Evolutionary conservation across 1,284 basidiomycete genomes (phyloP).

Genomic region (Microbotryomycetes sp.): DNA sequence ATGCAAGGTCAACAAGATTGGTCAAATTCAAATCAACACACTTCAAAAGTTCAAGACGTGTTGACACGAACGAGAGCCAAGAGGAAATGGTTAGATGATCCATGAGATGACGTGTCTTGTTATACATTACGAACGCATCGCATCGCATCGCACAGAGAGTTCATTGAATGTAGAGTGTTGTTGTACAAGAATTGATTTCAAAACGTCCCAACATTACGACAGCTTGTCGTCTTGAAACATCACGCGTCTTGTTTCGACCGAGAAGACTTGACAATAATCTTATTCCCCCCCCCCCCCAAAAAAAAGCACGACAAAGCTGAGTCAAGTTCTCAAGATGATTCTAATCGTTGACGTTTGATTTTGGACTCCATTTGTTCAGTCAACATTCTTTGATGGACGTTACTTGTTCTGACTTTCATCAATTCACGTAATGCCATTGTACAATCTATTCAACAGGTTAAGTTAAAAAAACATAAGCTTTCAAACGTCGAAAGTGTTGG

Average conservation of each 20-base stretch:
- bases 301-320: not conserved
- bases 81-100: conserved; percentile 8
- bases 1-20: not conserved
- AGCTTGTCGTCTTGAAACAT: not conserved
- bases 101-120: too few relatives aligned
- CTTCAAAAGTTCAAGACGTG: not conserved
- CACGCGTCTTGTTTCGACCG: not conserved
- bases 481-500: not conserved
- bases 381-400: conserved; percentile 72
- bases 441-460: conserved; percentile 46
- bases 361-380: conserved; percentile 70
- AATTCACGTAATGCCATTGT: conserved; percentile 78
- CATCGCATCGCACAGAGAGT: too few relatives aligned
- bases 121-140: too few relatives aligned
- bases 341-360: conserved; percentile 3
- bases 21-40: not conserved
- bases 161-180: not conserved
- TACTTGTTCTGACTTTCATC: conserved; percentile 76
- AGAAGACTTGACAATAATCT: not conserved
- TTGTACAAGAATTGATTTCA: not conserved
- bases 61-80: not conserved
- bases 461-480: not conserved
- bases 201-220: not conserved
- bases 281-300: conserved; percentile 1
- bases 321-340: not conserved